Evolutionary conservation across 2,329 filamentous ascomycete species (phyloP).

Genomic region (Bisporella sp.): DNA sequence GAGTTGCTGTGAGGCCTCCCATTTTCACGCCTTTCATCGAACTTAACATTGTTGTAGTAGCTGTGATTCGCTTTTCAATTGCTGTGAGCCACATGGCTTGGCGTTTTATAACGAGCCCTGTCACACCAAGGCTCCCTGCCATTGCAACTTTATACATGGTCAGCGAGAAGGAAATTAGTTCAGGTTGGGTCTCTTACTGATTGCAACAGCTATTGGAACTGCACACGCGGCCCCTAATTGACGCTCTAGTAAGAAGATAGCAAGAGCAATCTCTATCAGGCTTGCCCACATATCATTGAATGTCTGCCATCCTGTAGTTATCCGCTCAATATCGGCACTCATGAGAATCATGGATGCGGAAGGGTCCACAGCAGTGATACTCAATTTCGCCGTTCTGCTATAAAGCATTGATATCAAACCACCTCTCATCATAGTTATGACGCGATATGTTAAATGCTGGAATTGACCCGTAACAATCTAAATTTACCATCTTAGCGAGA

Average conservation of each 20-base stretch:
- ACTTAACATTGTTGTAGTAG: slow-evolving; percentile 18
- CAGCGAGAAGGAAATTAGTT: no score
- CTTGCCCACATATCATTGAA: slow-evolving; percentile 34
- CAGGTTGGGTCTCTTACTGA: neutral
- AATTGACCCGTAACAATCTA: slow-evolving; percentile 1
- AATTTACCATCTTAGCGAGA: no score
- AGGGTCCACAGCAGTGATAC: slow-evolving; percentile 13
- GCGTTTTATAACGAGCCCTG: neutral
- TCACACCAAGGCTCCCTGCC: no score
- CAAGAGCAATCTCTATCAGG: slow-evolving; percentile 30
- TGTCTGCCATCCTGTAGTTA: slow-evolving; percentile 17
- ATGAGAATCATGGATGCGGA: slow-evolving; percentile 33
- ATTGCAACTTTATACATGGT: no score
- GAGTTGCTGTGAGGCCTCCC: slow-evolving; percentile 25
- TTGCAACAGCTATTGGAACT: slow-evolving; percentile 4
- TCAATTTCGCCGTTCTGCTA: slow-evolving; percentile 17
- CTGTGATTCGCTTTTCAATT: slow-evolving; percentile 20
- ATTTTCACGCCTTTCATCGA: slow-evolving; percentile 25
- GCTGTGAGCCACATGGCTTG: slow-evolving; percentile 20
- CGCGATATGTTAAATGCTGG: slow-evolving; percentile 15
- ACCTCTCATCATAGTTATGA: slow-evolving; percentile 18
- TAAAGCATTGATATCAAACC: slow-evolving; percentile 21
- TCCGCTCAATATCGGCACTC: slow-evolving; percentile 30
- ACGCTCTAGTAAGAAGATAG: slow-evolving; percentile 28
- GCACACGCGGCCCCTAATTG: slow-evolving; percentile 20